Conservation (phyloP, 1,139 yeast species). For the Groenewaldozyma auringiensis region DNA sequence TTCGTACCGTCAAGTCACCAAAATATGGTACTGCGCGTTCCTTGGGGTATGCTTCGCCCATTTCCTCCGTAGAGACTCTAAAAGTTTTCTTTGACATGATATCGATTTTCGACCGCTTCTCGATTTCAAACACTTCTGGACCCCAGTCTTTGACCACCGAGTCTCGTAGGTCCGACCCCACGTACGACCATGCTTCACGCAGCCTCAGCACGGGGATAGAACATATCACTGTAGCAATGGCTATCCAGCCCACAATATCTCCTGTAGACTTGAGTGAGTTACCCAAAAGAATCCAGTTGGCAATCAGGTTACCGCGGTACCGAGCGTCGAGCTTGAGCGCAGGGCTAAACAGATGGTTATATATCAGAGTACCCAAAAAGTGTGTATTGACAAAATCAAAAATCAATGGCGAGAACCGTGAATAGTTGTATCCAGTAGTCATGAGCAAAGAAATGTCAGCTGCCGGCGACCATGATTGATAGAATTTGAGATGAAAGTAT, state of each 20-base stretch:
- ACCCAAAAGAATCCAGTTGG: slow-evolving; percentile 85
- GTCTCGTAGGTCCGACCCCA: slow-evolving; percentile 53
- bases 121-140: slow-evolving; percentile 84
- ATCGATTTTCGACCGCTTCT: slow-evolving; percentile 59
- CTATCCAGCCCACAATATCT: slow-evolving; percentile 93
- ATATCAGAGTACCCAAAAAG: slow-evolving; percentile 62
- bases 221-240: slow-evolving; percentile 76
- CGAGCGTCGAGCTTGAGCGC: slow-evolving; percentile 22
- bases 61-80: slow-evolving; percentile 83
- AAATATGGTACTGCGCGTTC: slow-evolving; percentile 81
- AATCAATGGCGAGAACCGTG: slow-evolving; percentile 49
- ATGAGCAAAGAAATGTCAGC: slow-evolving; percentile 51
- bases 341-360: slow-evolving; percentile 62
- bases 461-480: slow-evolving; percentile 65
- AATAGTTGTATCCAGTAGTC: slow-evolving; percentile 35
- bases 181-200: slow-evolving; percentile 66
- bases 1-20: slow-evolving; percentile 64
- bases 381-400: slow-evolving; percentile 72
- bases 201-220: slow-evolving; percentile 77
- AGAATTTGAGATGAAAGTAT: slow-evolving; percentile 31
- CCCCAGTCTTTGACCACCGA: slow-evolving; percentile 82
- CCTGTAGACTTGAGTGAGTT: slow-evolving; percentile 71
- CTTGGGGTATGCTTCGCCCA: slow-evolving; percentile 71
- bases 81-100: slow-evolving; percentile 43
- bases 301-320: slow-evolving; percentile 57